Percentiles rank a stretch among this genome's conserved stretches.
phyloP scores from a whole-genome alignment of 2,329 filamentous ascomycete genomes.

The Stagonosporopsis cucurbitacearum region DNA sequence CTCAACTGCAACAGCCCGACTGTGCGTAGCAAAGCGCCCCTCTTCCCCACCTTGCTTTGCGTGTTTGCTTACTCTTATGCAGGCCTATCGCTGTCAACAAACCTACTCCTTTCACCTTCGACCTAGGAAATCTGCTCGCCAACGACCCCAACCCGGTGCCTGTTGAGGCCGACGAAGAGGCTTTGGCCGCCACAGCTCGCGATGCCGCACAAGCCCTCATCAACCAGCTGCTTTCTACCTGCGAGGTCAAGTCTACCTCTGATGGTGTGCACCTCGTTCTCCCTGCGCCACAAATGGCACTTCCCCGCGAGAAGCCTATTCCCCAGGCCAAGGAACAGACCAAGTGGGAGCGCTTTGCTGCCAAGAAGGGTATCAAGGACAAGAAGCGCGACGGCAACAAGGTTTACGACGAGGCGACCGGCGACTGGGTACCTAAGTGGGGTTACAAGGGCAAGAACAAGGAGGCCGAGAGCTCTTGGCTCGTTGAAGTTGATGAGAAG shows the following conservation, averaged over 20 bases:
- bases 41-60: slow-evolving; percentile 3
- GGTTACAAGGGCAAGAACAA: slow-evolving; percentile 93
- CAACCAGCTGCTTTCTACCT: slow-evolving; percentile 92
- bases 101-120: slow-evolving; percentile 89
- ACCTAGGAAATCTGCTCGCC: slow-evolving; percentile 84
- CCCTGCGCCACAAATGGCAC: slow-evolving; percentile 69
- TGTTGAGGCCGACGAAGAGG: slow-evolving; percentile 65
- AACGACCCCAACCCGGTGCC: slow-evolving; percentile 85
- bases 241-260: slow-evolving; percentile 73
- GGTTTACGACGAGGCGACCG: slow-evolving; percentile 81
- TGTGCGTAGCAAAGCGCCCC: slow-evolving; percentile 30
- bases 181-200: slow-evolving; percentile 76
- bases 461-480: slow-evolving; percentile 80
- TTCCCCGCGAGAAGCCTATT: slow-evolving; percentile 92
- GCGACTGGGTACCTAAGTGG: slow-evolving; percentile 94
- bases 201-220: slow-evolving; percentile 91
- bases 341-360: slow-evolving; percentile 95
- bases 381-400: slow-evolving; percentile 84
- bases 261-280: slow-evolving; percentile 80
- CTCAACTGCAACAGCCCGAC: slow-evolving; percentile 39
- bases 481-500: slow-evolving; percentile 86
- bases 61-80: slow-evolving; percentile 12
- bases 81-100: slow-evolving; percentile 62
- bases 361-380: slow-evolving; percentile 94
- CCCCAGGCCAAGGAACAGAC: slow-evolving; percentile 82